Conservation (phyloP, 257 asterid species). For the Paulownia fortunei region DNA sequence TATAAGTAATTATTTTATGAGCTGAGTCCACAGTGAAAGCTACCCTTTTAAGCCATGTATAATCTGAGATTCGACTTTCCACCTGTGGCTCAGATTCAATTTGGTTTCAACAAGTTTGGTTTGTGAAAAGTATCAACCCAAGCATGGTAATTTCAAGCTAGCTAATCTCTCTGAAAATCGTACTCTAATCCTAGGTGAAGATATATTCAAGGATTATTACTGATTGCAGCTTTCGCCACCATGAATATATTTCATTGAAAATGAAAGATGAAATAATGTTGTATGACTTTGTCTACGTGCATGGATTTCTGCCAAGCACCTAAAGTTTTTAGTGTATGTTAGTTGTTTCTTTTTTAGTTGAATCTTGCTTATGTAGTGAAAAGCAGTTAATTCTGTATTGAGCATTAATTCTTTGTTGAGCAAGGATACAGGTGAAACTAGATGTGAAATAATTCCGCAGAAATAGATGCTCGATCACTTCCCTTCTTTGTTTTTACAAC, state of each 20-base stretch:
- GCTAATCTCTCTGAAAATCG: not conserved
- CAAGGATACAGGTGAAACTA: too few relatives aligned
- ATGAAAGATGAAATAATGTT: too few relatives aligned
- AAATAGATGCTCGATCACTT: not conserved
- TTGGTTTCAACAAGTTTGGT: too few relatives aligned
- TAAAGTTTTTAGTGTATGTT: not conserved
- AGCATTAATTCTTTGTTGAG: too few relatives aligned
- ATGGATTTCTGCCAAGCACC: not conserved
- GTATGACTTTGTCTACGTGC: not conserved
- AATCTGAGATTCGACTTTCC: not conserved
- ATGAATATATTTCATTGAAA: not conserved
- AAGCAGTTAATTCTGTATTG: too few relatives aligned
- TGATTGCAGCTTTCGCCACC: not conserved
- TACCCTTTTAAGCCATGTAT: not conserved
- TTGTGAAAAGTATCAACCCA: too few relatives aligned
- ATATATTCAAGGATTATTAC: not conserved
- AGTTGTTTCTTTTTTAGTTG: not conserved
- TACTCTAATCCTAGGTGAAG: not conserved
- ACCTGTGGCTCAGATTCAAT: too few relatives aligned
- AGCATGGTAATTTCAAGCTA: too few relatives aligned
- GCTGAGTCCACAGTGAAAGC: too few relatives aligned
- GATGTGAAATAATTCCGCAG: too few relatives aligned
- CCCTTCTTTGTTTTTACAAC: not conserved
- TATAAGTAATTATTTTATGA: too few relatives aligned
- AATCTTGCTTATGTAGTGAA: not conserved